These are phyloP conservation scores for Lactarius vividus DNA, from an alignment of 768 basidiomycete species.

Conservation along the genomic window DNA sequence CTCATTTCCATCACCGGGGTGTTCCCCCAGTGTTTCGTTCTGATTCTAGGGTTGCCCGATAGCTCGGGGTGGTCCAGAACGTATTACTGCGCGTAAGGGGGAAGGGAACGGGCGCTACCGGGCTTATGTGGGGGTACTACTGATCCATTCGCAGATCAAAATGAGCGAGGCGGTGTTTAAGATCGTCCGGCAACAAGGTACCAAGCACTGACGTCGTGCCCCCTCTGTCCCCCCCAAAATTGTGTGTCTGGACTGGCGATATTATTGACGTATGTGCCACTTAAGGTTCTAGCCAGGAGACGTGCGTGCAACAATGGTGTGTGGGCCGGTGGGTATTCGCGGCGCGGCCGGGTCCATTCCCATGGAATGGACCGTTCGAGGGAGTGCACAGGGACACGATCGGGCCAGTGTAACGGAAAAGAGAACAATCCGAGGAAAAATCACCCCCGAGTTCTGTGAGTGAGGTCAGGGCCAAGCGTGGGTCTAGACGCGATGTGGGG, in stretches of 20 bases:
- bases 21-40: neutral
- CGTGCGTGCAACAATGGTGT: neutral
- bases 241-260: neutral
- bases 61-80: neutral
- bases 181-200: neutral
- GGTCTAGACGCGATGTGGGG: neutral
- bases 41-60: constrained; percentile 1
- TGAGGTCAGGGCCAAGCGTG: neutral
- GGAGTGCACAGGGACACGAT: neutral
- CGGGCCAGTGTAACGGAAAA: neutral
- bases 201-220: neutral
- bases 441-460: neutral
- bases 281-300: neutral
- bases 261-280: neutral
- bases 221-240: neutral
- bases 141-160: neutral
- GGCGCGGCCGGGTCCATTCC: constrained; percentile 1
- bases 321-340: neutral
- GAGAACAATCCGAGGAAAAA: neutral
- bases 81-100: neutral
- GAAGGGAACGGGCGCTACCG: neutral
- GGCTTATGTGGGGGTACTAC: neutral
- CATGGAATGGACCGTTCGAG: neutral
- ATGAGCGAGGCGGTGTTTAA: neutral
- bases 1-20: neutral